phyloP scores from a whole-genome alignment of 805 yeast species.

The Schwanniomyces pseudopolymorphus region DNA sequence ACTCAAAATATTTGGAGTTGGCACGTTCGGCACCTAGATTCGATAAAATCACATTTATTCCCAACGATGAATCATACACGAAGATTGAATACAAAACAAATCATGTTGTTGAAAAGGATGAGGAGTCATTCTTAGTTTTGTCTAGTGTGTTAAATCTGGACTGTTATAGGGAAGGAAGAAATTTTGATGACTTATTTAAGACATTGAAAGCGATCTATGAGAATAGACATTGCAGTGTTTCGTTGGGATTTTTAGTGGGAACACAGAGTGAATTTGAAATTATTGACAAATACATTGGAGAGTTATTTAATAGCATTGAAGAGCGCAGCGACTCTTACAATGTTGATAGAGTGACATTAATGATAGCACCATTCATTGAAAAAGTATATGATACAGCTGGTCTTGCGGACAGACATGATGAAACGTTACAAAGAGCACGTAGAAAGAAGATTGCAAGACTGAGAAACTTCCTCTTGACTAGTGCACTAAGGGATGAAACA shows the following conservation, averaged over 20 bases:
- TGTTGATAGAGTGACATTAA: constrained; percentile 21
- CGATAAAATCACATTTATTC: background rate
- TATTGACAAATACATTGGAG: constrained; percentile 17
- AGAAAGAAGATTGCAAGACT: constrained; percentile 36
- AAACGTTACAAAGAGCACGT: constrained; percentile 30
- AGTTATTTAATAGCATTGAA: constrained; percentile 3
- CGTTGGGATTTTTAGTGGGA: constrained; percentile 33
- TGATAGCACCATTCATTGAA: constrained; percentile 37
- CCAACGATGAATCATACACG: constrained; percentile 1
- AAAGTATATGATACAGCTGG: constrained; percentile 12
- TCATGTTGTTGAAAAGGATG: background rate
- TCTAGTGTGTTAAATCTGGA: constrained; percentile 25
- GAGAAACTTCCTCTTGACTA: constrained; percentile 33
- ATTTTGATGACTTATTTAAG: constrained; percentile 30
- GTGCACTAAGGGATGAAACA: constrained; percentile 26
- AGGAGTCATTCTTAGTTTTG: constrained; percentile 12
- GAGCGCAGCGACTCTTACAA: background rate
- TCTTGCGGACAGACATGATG: constrained; percentile 24
- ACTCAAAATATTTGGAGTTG: background rate
- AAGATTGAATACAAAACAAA: constrained; percentile 4
- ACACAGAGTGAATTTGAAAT: constrained; percentile 21
- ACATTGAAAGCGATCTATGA: constrained; percentile 24
- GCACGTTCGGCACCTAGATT: background rate
- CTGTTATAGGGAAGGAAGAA: constrained; percentile 37
- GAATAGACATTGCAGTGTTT: constrained; percentile 17